Percentiles rank a stretch among this genome's conserved stretches.
phyloP scores from a whole-genome alignment of 352 stramenopile species.

The Pythium pyrilobum region DNA sequence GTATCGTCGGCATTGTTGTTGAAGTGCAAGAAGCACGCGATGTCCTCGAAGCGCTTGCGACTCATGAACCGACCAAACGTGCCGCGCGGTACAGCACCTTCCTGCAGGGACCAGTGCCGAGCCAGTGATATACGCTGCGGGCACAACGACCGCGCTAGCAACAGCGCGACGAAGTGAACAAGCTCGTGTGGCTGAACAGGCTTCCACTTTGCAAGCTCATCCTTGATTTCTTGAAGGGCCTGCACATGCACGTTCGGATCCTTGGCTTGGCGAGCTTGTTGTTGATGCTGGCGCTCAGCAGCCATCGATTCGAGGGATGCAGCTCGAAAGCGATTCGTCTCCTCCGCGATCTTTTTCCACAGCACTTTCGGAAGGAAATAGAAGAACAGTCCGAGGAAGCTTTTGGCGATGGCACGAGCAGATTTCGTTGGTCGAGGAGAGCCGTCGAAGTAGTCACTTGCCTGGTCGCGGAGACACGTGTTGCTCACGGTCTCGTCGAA shows the following conservation, averaged over 20 bases:
- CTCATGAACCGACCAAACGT: constrained; percentile 21
- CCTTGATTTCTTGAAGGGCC: not conserved
- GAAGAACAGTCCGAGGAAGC: constrained; percentile 16
- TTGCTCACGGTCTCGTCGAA: not conserved
- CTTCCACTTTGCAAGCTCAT: not conserved
- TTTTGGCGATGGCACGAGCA: constrained; percentile 9
- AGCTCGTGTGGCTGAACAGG: constrained; percentile 1
- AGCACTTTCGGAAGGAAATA: constrained; percentile 18
- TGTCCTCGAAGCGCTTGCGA: not conserved
- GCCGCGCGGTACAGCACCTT: constrained; percentile 8
- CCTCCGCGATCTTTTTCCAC: constrained; percentile 10
- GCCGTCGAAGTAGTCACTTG: constrained; percentile 9
- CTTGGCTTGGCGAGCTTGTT: not conserved
- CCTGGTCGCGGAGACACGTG: not conserved
- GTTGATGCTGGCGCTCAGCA: not conserved
- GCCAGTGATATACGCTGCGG: not conserved
- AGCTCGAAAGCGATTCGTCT: constrained; percentile 10
- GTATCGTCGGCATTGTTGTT: not conserved
- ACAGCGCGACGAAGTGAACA: not conserved
- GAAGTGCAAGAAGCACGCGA: too few species aligned
- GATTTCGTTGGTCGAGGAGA: constrained; percentile 8
- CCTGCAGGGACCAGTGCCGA: not conserved
- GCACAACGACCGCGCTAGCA: not conserved
- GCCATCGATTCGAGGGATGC: not conserved
- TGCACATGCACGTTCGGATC: not conserved